A percentile compares a stretch with the other conserved stretches of the same genome.
Evolutionary conservation across 2,329 filamentous ascomycete genomes (phyloP).

Genomic region (Berkeleyomyces basicola): DNA sequence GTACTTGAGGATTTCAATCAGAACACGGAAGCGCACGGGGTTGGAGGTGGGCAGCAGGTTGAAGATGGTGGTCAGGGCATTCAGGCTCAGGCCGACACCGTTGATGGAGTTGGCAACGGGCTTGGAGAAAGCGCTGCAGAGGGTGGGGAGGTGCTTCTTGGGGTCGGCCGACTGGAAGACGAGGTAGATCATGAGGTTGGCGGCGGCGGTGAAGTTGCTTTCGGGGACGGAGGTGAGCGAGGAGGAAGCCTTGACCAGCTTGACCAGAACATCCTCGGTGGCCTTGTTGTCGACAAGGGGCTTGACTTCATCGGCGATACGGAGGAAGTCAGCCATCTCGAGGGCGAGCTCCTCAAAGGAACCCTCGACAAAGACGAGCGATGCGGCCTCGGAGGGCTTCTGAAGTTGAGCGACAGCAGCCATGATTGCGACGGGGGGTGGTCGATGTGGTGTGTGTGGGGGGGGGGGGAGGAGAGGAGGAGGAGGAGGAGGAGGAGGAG

Average conservation of each 20-base stretch:
- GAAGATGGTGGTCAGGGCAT: slow-evolving; percentile 87
- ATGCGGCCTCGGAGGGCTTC: slow-evolving; percentile 23
- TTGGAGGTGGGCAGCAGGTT: slow-evolving; percentile 70
- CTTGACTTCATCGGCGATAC: slow-evolving; percentile 62
- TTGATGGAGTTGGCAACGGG: slow-evolving; percentile 76
- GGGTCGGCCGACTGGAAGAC: slow-evolving; percentile 72
- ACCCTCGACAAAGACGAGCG: slow-evolving; percentile 68
- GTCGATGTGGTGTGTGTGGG: no score
- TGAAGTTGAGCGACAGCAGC: slow-evolving; percentile 22
- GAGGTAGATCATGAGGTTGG: slow-evolving; percentile 92
- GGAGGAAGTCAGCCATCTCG: slow-evolving; percentile 90
- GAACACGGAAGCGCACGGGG: slow-evolving; percentile 74
- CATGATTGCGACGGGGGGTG: slow-evolving; percentile 17
- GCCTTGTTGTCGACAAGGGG: slow-evolving; percentile 56
- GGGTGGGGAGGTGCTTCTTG: slow-evolving; percentile 68
- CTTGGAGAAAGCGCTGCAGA: slow-evolving; percentile 79
- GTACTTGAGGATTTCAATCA: slow-evolving; percentile 74
- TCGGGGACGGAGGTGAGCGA: slow-evolving; percentile 74
- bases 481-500: slow-evolving; percentile 5
- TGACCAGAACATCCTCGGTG: slow-evolving; percentile 78
- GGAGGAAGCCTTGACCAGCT: slow-evolving; percentile 65
- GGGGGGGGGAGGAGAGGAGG: slow-evolving; percentile 6
- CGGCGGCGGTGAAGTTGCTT: slow-evolving; percentile 90
- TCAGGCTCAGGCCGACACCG: slow-evolving; percentile 71
- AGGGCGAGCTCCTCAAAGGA: slow-evolving; percentile 81